Percentiles rank a stretch among this genome's conserved stretches.
Evolutionary conservation across 1,139 yeast species (phyloP).

Genomic region (Sugiyamaella novakii): DNA sequence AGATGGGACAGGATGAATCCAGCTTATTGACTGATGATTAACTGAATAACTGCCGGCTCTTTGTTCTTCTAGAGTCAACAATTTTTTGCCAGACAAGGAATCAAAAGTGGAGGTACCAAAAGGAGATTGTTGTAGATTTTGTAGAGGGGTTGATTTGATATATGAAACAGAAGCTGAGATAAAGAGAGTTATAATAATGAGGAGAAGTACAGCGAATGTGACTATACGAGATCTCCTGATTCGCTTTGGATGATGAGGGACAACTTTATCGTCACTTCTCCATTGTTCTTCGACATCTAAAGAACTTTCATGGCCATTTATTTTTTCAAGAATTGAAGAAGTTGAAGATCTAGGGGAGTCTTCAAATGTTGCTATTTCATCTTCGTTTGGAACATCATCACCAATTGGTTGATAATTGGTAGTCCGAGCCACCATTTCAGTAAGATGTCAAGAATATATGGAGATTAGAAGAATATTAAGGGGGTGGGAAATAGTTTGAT

Average conservation of each 20-base stretch:
- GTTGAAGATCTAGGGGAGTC: conserved; percentile 28
- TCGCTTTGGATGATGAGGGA: background rate
- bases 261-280: conserved; percentile 12
- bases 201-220: background rate
- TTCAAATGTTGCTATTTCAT: no score
- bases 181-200: conserved; percentile 7
- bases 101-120: background rate
- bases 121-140: conserved; percentile 1
- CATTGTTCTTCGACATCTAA: conserved; percentile 9
- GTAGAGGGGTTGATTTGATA: conserved; percentile 4
- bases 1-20: conserved; percentile 33
- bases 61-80: conserved; percentile 33
- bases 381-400: background rate
- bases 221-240: conserved; percentile 4
- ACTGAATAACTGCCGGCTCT: conserved; percentile 36
- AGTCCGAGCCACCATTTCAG: conserved; percentile 8
- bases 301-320: conserved; percentile 6
- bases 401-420: conserved; percentile 4
- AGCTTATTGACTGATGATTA: conserved; percentile 28
- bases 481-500: no score
- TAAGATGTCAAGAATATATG: no score
- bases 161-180: conserved; percentile 17
- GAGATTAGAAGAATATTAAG: no score
- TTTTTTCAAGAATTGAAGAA: conserved; percentile 29
- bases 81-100: conserved; percentile 11